Conservation (phyloP, 495 filamentous ascomycete genomes). For the Amphirosellinia nigrospora region DNA sequence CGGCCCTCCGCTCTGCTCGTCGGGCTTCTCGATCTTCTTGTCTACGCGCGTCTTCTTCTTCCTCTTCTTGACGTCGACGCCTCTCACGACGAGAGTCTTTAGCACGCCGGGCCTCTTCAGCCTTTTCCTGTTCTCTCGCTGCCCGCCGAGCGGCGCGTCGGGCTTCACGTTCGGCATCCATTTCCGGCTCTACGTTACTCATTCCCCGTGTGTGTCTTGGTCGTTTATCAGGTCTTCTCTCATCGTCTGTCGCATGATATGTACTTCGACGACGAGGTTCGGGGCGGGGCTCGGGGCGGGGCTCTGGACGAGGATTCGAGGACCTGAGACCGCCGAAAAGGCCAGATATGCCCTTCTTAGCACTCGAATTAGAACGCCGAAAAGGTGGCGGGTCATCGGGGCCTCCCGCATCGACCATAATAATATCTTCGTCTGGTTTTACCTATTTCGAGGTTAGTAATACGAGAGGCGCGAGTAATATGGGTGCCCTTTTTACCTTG, state of each 20-base stretch:
- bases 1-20: slow-evolving; percentile 56
- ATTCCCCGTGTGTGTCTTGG: slow-evolving; percentile 29
- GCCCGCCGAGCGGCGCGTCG: slow-evolving; percentile 59
- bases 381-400: slow-evolving; percentile 42
- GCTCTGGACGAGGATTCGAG: slow-evolving; percentile 36
- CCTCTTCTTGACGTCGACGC: slow-evolving; percentile 50
- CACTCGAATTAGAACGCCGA: slow-evolving; percentile 49
- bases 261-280: slow-evolving; percentile 53
- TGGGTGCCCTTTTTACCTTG: slow-evolving; percentile 40
- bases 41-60: slow-evolving; percentile 53
- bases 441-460: slow-evolving; percentile 36
- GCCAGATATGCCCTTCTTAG: slow-evolving; percentile 50
- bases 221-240: slow-evolving; percentile 38
- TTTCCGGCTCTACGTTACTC: slow-evolving; percentile 40
- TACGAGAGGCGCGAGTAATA: not conserved
- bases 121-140: slow-evolving; percentile 52
- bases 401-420: slow-evolving; percentile 44
- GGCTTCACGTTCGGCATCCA: slow-evolving; percentile 59
- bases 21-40: slow-evolving; percentile 60
- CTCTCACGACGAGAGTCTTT: slow-evolving; percentile 54
- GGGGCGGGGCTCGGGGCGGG: slow-evolving; percentile 44
- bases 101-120: slow-evolving; percentile 53
- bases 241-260: slow-evolving; percentile 49
- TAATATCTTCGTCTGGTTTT: slow-evolving; percentile 46
- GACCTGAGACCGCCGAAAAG: slow-evolving; percentile 51